phyloP scores from a whole-genome alignment of 2,329 filamentous ascomycete genomes.

The Aspergillus quadricinctus region DNA sequence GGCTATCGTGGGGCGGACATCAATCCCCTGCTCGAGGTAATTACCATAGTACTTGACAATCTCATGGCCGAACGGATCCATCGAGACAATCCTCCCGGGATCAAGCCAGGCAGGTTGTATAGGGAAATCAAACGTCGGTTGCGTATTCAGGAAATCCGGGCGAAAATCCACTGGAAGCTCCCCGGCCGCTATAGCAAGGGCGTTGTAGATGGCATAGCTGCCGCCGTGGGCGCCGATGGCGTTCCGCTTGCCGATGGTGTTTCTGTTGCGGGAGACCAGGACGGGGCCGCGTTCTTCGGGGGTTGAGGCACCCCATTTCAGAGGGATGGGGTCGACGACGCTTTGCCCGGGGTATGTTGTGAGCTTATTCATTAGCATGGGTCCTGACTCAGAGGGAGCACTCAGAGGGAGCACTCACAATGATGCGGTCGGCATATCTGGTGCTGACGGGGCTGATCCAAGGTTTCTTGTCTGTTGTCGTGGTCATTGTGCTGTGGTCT shows the following conservation, averaged over 20 bases:
- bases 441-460: not conserved
- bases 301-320: slow-evolving; percentile 82
- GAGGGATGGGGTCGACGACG: slow-evolving; percentile 83
- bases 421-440: not conserved
- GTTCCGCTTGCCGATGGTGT: slow-evolving; percentile 34
- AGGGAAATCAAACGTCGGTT: slow-evolving; percentile 84
- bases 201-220: slow-evolving; percentile 94
- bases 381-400: no score
- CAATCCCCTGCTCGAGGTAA: slow-evolving; percentile 64
- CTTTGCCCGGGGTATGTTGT: slow-evolving; percentile 91
- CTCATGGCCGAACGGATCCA: slow-evolving; percentile 92
- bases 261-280: slow-evolving; percentile 58
- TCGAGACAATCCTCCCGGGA: slow-evolving; percentile 90
- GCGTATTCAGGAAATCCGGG: slow-evolving; percentile 76
- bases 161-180: slow-evolving; percentile 80
- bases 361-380: slow-evolving; percentile 32
- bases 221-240: slow-evolving; percentile 73
- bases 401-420: not conserved
- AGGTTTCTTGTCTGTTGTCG: not conserved
- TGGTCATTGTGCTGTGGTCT: not conserved
- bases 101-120: slow-evolving; percentile 88
- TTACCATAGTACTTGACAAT: slow-evolving; percentile 75
- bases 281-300: slow-evolving; percentile 75
- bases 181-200: slow-evolving; percentile 85
- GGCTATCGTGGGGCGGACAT: slow-evolving; percentile 86